Conservation (phyloP, 306 rosid species). For the Malus sylvestris region DNA sequence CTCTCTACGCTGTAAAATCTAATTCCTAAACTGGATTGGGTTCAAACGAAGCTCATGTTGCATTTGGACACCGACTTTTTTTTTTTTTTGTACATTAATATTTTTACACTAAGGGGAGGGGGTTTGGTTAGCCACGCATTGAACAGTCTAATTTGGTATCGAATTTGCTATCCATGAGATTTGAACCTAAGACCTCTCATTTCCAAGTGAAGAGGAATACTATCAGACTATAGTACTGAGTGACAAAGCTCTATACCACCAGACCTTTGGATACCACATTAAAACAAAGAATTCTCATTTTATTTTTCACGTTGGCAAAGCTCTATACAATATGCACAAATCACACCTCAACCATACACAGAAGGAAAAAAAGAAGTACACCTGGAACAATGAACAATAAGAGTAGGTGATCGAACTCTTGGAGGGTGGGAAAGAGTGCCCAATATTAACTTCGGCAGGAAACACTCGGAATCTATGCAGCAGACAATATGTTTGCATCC, state of each 20-base stretch:
- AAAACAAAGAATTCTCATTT: background rate
- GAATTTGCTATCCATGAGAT: too few species aligned
- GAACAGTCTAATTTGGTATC: too few species aligned
- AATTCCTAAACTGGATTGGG: background rate
- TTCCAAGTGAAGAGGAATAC: too few species aligned
- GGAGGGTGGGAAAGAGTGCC: constrained; percentile 76
- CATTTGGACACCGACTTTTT: background rate
- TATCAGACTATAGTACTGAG: fast-evolving
- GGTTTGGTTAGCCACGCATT: too few species aligned
- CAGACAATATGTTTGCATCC: constrained; percentile 50
- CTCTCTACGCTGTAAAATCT: background rate
- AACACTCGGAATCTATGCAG: constrained; percentile 79
- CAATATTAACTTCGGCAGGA: constrained; percentile 83
- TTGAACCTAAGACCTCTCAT: too few species aligned
- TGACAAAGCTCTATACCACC: too few species aligned
- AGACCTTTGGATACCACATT: background rate
- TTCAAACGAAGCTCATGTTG: background rate
- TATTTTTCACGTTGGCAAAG: background rate
- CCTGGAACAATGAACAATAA: constrained; percentile 87
- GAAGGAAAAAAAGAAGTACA: constrained; percentile 12
- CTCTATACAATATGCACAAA: background rate
- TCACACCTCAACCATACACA: background rate
- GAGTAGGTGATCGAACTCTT: constrained; percentile 41
- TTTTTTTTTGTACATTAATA: too few species aligned
- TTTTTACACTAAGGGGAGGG: too few species aligned